Evolutionary conservation across 192 early-diverging fungal species (phyloP), one percentile per base, ranked within the genome.

Genomic region (Backusella australiensis): DNA sequence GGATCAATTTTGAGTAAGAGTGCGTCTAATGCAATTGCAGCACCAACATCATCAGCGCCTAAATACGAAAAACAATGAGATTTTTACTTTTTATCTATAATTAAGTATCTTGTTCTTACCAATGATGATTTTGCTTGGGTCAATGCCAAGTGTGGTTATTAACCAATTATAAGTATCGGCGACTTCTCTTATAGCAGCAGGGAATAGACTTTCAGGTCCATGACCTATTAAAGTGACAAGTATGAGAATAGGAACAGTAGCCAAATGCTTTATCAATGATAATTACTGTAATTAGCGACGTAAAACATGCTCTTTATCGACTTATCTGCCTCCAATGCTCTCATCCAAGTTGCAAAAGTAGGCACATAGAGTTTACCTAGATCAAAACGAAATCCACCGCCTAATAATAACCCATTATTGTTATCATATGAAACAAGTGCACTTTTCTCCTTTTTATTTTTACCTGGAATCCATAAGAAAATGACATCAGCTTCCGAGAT

Each of bases 401-500:
- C 75, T 76, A 56, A 26, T 34, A 8, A 39, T n/a, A 11, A n/a
- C 0, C 11, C 4, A 4, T 69, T 34, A 41, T 73, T 9, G 15
- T 7, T 38, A 29, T 52, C 7, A 41, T 19, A 12, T 32, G 19
- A 59, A 36, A 63, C 21, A 63, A 3, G 11, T 1, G 21, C 3
- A 5, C 53, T 9, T 9, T 59, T 59, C 11, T 38, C 21, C n/a
- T 39, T 42, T 29, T 36, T 21, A 44, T 36, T 34, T 29, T 17
- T 76, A 76, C 75, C 75, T 39, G 75, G 75, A 36, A 76, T 41
- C 75, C 75, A 76, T 29, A 76, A 42, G 15, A 76, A 21, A 32
- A 76, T 66, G 21, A 67, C 11, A 34, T 69, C 67, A 32, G 63
- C 23, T 41, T 46, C 67, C 21, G 23, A 36, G 29, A 76, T n/a